Evolutionary conservation across 1,284 basidiomycete genomes (phyloP).

Genomic region (Microbotryomycetes sp.): DNA sequence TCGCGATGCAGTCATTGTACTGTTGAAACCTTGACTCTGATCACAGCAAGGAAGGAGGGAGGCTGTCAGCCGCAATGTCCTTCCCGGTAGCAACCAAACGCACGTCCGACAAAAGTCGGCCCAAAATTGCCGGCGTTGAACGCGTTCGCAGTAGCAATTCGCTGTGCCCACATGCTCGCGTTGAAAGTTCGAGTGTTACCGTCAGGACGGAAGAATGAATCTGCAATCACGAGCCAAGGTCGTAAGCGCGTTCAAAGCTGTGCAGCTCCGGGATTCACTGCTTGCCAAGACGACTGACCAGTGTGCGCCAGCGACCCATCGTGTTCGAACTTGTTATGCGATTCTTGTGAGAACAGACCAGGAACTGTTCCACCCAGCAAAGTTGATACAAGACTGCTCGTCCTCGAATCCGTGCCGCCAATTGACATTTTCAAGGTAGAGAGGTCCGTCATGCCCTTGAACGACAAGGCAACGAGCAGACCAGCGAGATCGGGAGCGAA

Average conservation of each 20-base stretch:
- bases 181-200: neutral
- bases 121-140: neutral
- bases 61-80: too few relatives aligned
- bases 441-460: neutral
- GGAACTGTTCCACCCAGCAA: neutral
- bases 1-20: constrained; percentile 1
- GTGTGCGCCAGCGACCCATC: neutral
- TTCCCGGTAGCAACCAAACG: too few relatives aligned
- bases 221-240: too few relatives aligned
- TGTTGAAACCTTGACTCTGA: neutral
- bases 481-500: neutral
- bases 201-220: neutral
- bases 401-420: constrained; percentile 1
- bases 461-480: neutral
- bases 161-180: neutral
- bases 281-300: too few relatives aligned
- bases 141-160: neutral
- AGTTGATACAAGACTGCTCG: neutral
- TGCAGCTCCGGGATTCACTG: too few relatives aligned
- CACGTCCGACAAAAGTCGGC: neutral
- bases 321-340: neutral
- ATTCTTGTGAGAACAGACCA: neutral
- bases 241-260: too few relatives aligned
- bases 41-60: too few relatives aligned
- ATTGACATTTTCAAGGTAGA: neutral